A percentile compares a stretch with the other conserved stretches of the same genome.
phyloP scores from a whole-genome alignment of 2,329 filamentous ascomycete genomes.

The Talaromyces atroroseus region DNA sequence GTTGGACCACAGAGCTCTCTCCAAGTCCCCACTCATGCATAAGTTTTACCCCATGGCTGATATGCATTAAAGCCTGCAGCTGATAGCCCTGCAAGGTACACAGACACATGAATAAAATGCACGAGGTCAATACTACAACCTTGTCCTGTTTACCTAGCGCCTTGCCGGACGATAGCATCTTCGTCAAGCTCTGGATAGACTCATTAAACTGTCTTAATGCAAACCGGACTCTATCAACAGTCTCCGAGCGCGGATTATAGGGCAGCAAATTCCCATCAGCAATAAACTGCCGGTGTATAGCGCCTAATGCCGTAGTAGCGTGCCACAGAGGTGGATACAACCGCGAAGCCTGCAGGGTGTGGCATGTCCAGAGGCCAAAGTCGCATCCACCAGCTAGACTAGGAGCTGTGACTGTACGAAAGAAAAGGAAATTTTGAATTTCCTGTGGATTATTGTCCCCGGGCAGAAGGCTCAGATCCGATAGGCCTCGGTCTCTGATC shows the following conservation, averaged over 20 bases:
- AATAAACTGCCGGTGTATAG: neutral
- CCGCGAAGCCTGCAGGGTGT: neutral
- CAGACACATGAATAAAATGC: slow-evolving; percentile 3
- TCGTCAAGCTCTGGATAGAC: neutral
- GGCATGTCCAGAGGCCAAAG: slow-evolving; percentile 2
- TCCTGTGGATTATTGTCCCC: neutral
- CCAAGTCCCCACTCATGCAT: neutral
- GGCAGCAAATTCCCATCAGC: neutral
- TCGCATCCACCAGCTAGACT: neutral
- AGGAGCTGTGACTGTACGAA: slow-evolving; percentile 1
- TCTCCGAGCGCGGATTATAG: neutral
- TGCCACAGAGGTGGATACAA: slow-evolving; percentile 1
- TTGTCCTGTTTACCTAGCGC: neutral
- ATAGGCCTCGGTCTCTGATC: neutral
- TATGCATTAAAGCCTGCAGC: neutral
- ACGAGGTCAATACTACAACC: slow-evolving; percentile 1
- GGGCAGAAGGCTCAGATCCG: neutral
- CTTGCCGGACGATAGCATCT: neutral
- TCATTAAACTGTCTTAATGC: slow-evolving; percentile 1
- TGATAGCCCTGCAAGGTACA: neutral
- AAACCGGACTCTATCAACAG: neutral
- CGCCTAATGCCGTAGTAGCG: neutral
- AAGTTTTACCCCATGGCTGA: slow-evolving; percentile 1
- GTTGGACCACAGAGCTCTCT: neutral
- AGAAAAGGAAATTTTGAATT: slow-evolving; percentile 1